Evolutionary conservation across 2,329 filamentous ascomycete genomes (phyloP).

Genomic region (Paraphoma sp.): DNA sequence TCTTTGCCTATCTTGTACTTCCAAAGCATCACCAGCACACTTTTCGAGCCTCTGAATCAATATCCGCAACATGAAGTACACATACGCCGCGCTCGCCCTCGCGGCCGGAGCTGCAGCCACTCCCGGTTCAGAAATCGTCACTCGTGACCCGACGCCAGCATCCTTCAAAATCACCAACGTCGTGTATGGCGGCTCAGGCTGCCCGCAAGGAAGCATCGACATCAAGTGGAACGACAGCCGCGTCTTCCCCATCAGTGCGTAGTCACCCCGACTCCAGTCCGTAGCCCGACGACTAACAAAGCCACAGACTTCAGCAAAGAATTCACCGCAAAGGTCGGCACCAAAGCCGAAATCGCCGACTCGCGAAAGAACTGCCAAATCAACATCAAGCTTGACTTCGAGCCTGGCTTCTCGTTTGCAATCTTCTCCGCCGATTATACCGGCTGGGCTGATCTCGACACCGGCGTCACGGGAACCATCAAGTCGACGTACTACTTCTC

Average conservation of each 20-base stretch:
- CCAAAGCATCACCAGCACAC: neutral
- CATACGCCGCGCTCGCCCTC: constrained; percentile 29
- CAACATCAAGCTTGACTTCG: constrained; percentile 42
- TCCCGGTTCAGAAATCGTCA: constrained; percentile 16
- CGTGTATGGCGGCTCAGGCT: constrained; percentile 42
- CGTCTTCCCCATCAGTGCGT: constrained; percentile 41
- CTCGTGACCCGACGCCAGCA: constrained; percentile 20
- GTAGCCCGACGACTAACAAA: neutral
- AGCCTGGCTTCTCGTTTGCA: constrained; percentile 46
- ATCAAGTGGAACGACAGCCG: constrained; percentile 37
- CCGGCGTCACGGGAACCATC: constrained; percentile 43
- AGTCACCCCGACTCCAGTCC: neutral
- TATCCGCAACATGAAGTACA: constrained; percentile 32
- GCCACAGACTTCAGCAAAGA: constrained; percentile 36
- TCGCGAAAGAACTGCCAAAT: constrained; percentile 49
- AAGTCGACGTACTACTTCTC: constrained; percentile 48
- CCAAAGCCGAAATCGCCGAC: constrained; percentile 25
- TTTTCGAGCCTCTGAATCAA: neutral
- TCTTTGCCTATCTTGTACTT: neutral
- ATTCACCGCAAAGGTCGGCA: constrained; percentile 42
- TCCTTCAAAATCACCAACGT: constrained; percentile 42
- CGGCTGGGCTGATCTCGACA: constrained; percentile 44
- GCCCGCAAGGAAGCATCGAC: constrained; percentile 45
- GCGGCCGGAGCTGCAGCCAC: constrained; percentile 28
- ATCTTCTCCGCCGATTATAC: constrained; percentile 45